Percentiles rank a stretch among this genome's conserved stretches.
Evolutionary conservation across 169 alveolate species (phyloP).

Genomic region (Cryptosporidium tyzzeri): DNA sequence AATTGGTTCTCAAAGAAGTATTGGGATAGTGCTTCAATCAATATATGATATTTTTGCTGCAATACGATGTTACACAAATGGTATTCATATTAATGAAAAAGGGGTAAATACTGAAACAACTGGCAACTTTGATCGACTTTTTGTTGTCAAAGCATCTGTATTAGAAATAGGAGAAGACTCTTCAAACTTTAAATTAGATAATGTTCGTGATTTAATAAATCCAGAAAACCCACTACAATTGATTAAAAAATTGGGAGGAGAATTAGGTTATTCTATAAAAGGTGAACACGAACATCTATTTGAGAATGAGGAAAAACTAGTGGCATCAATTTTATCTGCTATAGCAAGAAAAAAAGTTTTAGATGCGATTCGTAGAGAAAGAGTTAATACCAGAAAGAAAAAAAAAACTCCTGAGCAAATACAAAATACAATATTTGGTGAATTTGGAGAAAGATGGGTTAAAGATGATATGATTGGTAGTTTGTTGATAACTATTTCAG

Average conservation of each 20-base stretch:
- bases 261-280: constrained; percentile 48
- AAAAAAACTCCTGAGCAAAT: constrained; percentile 42
- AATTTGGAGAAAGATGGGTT: constrained; percentile 54
- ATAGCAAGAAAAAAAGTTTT: constrained; percentile 64
- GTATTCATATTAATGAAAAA: constrained; percentile 41
- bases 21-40: constrained; percentile 59
- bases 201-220: constrained; percentile 65
- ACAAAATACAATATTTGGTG: constrained; percentile 50
- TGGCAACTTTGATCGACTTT: constrained; percentile 63
- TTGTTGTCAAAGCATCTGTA: constrained; percentile 75
- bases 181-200: constrained; percentile 27
- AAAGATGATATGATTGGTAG: constrained; percentile 40
- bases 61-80: constrained; percentile 60
- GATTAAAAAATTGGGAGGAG: constrained; percentile 35
- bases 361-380: constrained; percentile 54
- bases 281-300: constrained; percentile 68
- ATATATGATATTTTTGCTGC: constrained; percentile 69
- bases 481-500: constrained; percentile 54
- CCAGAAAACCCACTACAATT: constrained; percentile 72
- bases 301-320: constrained; percentile 73
- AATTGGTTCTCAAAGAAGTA: constrained; percentile 72
- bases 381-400: background rate
- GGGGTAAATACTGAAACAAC: constrained; percentile 29
- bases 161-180: constrained; percentile 65
- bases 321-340: constrained; percentile 53